Percentiles rank a stretch among this genome's conserved stretches.
Conservation (phyloP, 148 eudicot genomes). For the Dysphania ambrosioides region DNA sequence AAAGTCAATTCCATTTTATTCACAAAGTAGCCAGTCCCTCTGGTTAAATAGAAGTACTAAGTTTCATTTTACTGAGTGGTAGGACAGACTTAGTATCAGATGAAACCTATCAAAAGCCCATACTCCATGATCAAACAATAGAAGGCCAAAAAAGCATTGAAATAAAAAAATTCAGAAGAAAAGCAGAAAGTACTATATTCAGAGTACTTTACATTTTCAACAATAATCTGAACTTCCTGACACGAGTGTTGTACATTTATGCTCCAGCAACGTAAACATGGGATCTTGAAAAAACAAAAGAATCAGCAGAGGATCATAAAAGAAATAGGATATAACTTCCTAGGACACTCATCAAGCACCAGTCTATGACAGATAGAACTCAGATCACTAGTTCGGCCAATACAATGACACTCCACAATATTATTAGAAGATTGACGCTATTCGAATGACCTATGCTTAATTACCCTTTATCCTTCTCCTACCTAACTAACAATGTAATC, state of each 20-base stretch:
- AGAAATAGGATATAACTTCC: neutral
- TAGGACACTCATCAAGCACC: neutral
- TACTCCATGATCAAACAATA: neutral
- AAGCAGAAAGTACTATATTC: neutral
- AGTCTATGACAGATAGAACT: neutral
- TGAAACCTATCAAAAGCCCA: no score
- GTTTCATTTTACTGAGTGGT: no score
- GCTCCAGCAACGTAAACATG: neutral
- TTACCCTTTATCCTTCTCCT: neutral
- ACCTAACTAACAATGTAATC: no score
- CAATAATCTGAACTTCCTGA: neutral
- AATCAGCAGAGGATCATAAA: neutral
- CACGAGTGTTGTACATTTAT: neutral
- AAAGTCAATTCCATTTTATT: no score
- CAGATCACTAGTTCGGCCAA: neutral
- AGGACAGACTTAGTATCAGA: no score
- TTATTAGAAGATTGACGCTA: neutral
- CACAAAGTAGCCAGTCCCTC: no score
- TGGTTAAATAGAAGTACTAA: no score
- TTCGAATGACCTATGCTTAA: neutral
- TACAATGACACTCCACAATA: neutral
- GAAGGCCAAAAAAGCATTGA: neutral
- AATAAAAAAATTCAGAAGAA: neutral
- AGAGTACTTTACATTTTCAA: neutral
- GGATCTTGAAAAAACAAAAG: neutral